Evolutionary conservation across 257 asterid genomes (phyloP).

Genomic region (Jacaranda mimosifolia): DNA sequence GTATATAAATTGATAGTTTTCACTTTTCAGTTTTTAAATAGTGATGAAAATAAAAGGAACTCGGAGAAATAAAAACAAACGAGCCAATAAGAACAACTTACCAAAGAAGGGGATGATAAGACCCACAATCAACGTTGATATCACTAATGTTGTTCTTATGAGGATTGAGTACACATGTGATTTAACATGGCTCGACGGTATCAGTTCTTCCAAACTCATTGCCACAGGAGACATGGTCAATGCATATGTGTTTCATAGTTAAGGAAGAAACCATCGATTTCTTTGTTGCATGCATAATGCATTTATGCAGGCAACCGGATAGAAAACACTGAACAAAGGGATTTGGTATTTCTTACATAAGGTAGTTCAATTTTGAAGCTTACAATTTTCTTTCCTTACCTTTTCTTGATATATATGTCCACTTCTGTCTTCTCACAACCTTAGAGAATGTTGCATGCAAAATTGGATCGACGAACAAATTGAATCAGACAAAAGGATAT

Average conservation of each 20-base stretch:
- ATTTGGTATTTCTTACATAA: too few species aligned
- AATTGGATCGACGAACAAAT: neutral
- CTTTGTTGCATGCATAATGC: neutral
- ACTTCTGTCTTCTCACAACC: too few species aligned
- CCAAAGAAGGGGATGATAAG: conserved; percentile 88
- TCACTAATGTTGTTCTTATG: conserved; percentile 76
- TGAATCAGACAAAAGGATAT: conserved; percentile 68
- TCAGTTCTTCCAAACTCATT: conserved; percentile 89
- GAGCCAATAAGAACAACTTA: conserved; percentile 34
- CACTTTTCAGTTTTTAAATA: too few species aligned
- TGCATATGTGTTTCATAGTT: conserved; percentile 72
- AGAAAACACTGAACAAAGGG: too few species aligned
- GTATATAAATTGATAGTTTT: too few species aligned
- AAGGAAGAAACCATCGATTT: conserved; percentile 41
- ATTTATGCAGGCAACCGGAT: neutral
- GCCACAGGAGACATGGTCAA: conserved; percentile 94
- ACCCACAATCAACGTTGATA: conserved; percentile 81
- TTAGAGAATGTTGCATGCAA: neutral
- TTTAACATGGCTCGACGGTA: conserved; percentile 65
- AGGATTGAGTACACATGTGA: conserved; percentile 67
- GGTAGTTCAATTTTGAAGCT: too few species aligned
- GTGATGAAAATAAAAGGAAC: too few species aligned
- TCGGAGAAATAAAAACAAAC: neutral
- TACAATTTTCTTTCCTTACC: too few species aligned
- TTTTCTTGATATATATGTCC: too few species aligned